Evolutionary conservation across 345 rosid species (phyloP), one percentile per base, ranked within the genome.

Genomic region (Lumnitzera racemosa): DNA sequence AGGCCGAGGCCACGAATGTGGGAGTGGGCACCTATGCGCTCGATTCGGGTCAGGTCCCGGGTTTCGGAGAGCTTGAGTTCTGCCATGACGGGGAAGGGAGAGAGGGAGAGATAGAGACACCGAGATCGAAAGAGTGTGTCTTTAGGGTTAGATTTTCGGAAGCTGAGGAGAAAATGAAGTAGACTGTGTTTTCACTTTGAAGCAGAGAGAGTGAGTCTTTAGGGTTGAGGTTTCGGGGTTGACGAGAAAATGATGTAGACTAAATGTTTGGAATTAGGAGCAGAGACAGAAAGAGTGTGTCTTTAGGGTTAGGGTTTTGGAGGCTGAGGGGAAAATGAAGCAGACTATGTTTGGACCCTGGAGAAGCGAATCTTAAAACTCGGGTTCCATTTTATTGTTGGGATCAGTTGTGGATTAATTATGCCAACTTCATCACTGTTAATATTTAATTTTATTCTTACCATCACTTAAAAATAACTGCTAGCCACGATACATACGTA

Each of bases 1-100:
- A 92, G 91, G 58, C 98, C 98, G 0, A 92, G 80, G 7, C 97
- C 97, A 10, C 95, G 83, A 71, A 92, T 90, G 76, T 90, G 98
- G 15, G 98, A 92, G 76, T 92, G 98, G 15, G 97, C 96, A 13
- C 98, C 98, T 15, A 87, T 90, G 52, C 96, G 81, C 74, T 92
- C 98, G 4, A 92, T 87, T 73, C 97, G 84, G 50, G 98, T 92
- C 10, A 92, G 76, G 72, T 92, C 98, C 17, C 86, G 82, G 58
- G 73, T 70, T 59, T 87, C 96, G 0, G 97, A 84, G 8, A 94
- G 80, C 72, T 81, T 90, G 15, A 90, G 71, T 74, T 89, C 94
- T 52, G 83, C 88, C 98, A 92, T 92, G 24, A 57, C 11, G 8
- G 49, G 56, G 49, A 53, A 9, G 41, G 4, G 29, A 14, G 23